Base-by-base conservation (phyloP, 2,329 filamentous ascomycete species). In the Talaromyces sp. region DNA sequence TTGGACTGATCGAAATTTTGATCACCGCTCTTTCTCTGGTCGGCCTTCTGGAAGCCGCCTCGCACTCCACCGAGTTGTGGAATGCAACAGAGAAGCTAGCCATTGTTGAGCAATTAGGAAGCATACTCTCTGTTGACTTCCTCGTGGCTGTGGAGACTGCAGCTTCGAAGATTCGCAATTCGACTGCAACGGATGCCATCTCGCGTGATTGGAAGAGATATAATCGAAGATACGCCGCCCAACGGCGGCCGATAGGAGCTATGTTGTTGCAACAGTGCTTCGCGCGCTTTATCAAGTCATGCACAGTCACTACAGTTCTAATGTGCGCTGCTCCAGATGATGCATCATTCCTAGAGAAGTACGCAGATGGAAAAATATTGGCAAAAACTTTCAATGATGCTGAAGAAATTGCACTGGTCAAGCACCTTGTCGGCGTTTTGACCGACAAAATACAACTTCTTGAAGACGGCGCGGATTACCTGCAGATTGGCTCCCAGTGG, bases 261-360 rank as follows among this genome's bases (percentile, higher is more conserved):
- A 95, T 97, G 89, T 84, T 98, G 6, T 79, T 99, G 24, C 93
- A 97, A 75, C 88, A 92, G 72, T 93, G 90, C 68, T 96, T 96
- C 74, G 92, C 96, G 84, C 89, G 88, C 76, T 85, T 98, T 37
- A 83, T 97, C 13, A 89, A 93, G 39, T 87, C 92, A 1, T 89
- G 87, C 62, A 92, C 91, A 1, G 91, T 91, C 14, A 83, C 94
- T 33, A 81, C 94, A 66, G 83, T 92, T 19, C 84, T 86, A 37
- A 87, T 89, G 47, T 83, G 84, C 6, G 80, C 85, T n/a, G 78
- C 82, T 16, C 79, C 90, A 43, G 83, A 84, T 61, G 82, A 85
- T 47, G 82, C 83, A 14, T 87, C 92, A 67, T 83, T 96, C 60
- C 81, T 97, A 52, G 90, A 95, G 71, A 81, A 91, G 39, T 86